Evolutionary conservation across 768 basidiomycete genomes (phyloP), one percentile per base, ranked within the genome.

Genomic region (Amanita fuliginea): DNA sequence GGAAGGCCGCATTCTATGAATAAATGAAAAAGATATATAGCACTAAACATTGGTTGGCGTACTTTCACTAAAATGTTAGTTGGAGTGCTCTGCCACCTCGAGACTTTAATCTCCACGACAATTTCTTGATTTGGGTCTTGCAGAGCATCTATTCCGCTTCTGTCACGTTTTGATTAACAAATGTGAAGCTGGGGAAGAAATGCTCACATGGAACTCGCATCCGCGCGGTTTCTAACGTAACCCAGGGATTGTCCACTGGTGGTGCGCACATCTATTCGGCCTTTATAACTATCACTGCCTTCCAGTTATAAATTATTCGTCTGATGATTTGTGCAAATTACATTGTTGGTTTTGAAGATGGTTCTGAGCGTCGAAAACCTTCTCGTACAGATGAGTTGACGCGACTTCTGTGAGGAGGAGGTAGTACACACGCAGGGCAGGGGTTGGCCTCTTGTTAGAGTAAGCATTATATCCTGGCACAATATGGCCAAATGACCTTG

Each of bases 1-100:
- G 49, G 53, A 73, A 72, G 18, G 55, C 52, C 16, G 70, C 60
- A 43, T 75, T 70, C 73, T 75, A 39, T 9, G 2, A 22, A 22
- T 2, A 26, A 6, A 26, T 26, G n/a, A 26, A 26, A 26, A 3
- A 11, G 32, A 40, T 21, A 46, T 7, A 10, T 5, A 6, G 16
- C 22, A 5, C 22, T 3, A 24, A 21, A 9, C 18, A n/a, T n/a
- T n/a, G n/a, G n/a, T n/a, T n/a, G 30, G 22, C 33, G 0, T 46
- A 34, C 44, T 11, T 18, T 46, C 19, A 46, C 44, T 6, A 46
- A n/a, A 9, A 46, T 21, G 10, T 46, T 35, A 3, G 44, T 46
- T 11, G 32, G 44, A 5, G 34, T 24, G 5, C 19, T 13, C 34
- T 32, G 32, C 16, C 6, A 2, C 34, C n/a, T 46, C 5, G 19